Base-by-base conservation (phyloP, 257 asterid genomes). In the Lantana camara region DNA sequence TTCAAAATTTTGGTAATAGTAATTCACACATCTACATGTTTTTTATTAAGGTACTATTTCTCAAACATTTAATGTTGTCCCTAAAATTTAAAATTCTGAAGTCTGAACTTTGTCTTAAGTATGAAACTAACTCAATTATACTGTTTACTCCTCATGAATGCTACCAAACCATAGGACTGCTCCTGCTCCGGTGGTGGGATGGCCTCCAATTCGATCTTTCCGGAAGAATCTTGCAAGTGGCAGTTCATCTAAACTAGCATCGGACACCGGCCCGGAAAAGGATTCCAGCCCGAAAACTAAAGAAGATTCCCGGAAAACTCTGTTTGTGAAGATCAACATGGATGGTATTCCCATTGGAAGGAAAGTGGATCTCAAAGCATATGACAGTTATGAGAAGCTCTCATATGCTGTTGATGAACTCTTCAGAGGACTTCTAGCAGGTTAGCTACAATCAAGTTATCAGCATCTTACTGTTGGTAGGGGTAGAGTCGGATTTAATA, bases 321-420 rank as follows among this genome's bases (percentile, higher is more conserved):
- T 73, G 79, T 84, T 91, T 75, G 98, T 91, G 56, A 91, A 91
- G 87, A 88, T 91, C 78, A 85, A 91, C 77, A 88, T 88, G 96
- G 98, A 91, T 66, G 98, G 98, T 27, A 69, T 91, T 53, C 98
- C 98, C 9, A 91, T 88, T 44, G 98, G 98, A 53, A 81, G 98
- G 37, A 91, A 91, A 77, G 89, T 91, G 58, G 90, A 91, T 71
- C 94, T 91, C 21, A 81, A 74, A 67, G 88, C 94, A 11, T 81
- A 73, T 41, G 90, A 86, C 22, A 84, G 87, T 67, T 91, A 91
- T 49, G 91, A 85, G 61, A 86, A 86, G 58, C 91, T 91, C 23
- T 82, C 95, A 13, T 41, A 70, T 67, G 88, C 86, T 29, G 98
- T 84, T 23, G 94, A 91, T 71, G 80, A 88, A 58, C 94, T 91